Evolutionary conservation across 2,329 filamentous ascomycete genomes (phyloP).

Genomic region (Podosphaera xanthii): DNA sequence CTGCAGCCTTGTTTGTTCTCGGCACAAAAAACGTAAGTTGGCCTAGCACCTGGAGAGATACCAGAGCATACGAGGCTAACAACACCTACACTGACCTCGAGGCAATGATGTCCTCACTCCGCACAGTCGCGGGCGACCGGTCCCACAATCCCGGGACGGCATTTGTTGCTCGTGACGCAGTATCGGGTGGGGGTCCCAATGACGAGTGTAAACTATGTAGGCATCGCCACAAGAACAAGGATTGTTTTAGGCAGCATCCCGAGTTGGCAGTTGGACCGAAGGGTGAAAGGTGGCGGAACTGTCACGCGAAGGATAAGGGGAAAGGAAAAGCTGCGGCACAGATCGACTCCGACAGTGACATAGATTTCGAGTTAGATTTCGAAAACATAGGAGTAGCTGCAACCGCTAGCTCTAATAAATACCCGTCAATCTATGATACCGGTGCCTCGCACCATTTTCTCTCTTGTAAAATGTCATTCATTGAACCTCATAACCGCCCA

Average conservation of each 20-base stretch:
- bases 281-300: not conserved
- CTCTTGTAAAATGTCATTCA: too few species aligned
- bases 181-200: not conserved
- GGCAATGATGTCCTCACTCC: not conserved
- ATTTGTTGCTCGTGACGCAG: not conserved
- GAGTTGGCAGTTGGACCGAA: not conserved
- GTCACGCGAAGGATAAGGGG: not conserved
- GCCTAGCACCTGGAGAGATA: not conserved
- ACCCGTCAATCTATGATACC: too few species aligned
- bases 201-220: not conserved
- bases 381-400: not conserved
- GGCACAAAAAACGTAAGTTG: not conserved
- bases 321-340: not conserved
- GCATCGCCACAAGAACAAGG: not conserved
- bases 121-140: not conserved
- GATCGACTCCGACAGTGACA: not conserved
- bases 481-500: too few species aligned
- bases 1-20: not conserved
- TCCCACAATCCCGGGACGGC: not conserved
- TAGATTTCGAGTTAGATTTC: not conserved
- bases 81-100: not conserved
- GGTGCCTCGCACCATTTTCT: too few species aligned
- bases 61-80: not conserved
- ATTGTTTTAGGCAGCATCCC: not conserved
- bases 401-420: not conserved